These are phyloP conservation scores for Tulasnella sp. DNA, from an alignment of 768 basidiomycete species.

Conservation along the genomic window DNA sequence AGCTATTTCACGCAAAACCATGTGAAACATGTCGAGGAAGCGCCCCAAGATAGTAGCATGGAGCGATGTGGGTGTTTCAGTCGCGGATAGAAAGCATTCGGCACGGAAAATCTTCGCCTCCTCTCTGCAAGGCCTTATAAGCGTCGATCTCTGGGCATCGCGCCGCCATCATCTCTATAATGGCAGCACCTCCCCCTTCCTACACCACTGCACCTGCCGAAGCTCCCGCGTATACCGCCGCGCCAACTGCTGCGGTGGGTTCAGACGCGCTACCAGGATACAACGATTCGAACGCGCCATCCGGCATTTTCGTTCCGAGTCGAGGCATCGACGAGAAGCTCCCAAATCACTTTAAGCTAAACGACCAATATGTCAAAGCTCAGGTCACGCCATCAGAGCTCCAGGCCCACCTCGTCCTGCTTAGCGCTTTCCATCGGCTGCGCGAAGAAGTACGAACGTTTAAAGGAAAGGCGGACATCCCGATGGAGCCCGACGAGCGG, in stretches of 20 bases:
- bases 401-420: slow-evolving; percentile 32
- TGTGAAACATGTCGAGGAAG: neutral
- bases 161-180: too few relatives aligned
- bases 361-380: slow-evolving; percentile 6
- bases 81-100: neutral
- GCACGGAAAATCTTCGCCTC: neutral
- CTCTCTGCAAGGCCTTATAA: neutral
- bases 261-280: neutral
- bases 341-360: neutral
- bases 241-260: neutral
- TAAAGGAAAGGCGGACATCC: neutral
- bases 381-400: slow-evolving; percentile 24
- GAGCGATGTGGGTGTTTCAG: neutral
- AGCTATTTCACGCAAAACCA: neutral
- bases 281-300: neutral
- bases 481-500: slow-evolving; percentile 29
- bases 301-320: neutral
- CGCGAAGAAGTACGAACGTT: slow-evolving; percentile 21
- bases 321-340: slow-evolving; percentile 16
- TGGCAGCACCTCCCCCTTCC: neutral
- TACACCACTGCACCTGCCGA: neutral
- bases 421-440: slow-evolving; percentile 32
- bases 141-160: too few relatives aligned
- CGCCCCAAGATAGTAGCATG: neutral
- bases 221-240: neutral